Percentiles rank a stretch among this genome's conserved stretches.
Conservation (phyloP, 441 rosid species). For the Populus hybrid region DNA sequence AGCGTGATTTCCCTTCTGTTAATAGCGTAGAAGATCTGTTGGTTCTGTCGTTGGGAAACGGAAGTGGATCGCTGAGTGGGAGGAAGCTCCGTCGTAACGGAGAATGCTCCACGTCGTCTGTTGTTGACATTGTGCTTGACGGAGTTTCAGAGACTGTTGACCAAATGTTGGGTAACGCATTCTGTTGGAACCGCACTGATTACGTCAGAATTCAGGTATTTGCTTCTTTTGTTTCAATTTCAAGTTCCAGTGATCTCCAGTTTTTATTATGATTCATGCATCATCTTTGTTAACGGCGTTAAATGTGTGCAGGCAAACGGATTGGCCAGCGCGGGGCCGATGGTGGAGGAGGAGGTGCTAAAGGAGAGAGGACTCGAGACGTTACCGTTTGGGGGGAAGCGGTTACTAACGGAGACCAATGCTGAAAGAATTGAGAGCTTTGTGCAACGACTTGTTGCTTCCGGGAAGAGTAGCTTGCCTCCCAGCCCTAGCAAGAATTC, state of each 20-base stretch:
- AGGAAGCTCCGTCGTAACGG: slow-evolving; percentile 40
- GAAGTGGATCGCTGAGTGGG: slow-evolving; percentile 29
- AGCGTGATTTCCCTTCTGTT: slow-evolving; percentile 77
- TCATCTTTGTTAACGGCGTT: slow-evolving; percentile 22
- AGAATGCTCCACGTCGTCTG: slow-evolving; percentile 61
- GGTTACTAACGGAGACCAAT: slow-evolving; percentile 77
- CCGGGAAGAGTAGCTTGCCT: slow-evolving; percentile 71
- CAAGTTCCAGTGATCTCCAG: not conserved
- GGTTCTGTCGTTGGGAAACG: slow-evolving; percentile 79
- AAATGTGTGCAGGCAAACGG: slow-evolving; percentile 57
- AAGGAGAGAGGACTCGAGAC: slow-evolving; percentile 78
- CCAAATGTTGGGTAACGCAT: slow-evolving; percentile 93
- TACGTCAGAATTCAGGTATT: slow-evolving; percentile 88
- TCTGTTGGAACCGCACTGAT: slow-evolving; percentile 80
- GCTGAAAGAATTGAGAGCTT: slow-evolving; percentile 69
- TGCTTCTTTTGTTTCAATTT: not conserved
- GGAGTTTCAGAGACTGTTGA: slow-evolving; percentile 90
- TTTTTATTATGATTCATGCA: too few relatives aligned
- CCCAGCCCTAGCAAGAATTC: slow-evolving; percentile 88
- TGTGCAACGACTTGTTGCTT: slow-evolving; percentile 78
- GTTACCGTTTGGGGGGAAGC: slow-evolving; percentile 87
- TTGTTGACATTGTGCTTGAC: slow-evolving; percentile 69
- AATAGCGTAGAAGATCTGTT: slow-evolving; percentile 86
- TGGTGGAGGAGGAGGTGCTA: slow-evolving; percentile 52
- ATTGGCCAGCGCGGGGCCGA: slow-evolving; percentile 20